Conservation (phyloP, 176 grass and related monocot species). For the Cenchrus americanus region DNA sequence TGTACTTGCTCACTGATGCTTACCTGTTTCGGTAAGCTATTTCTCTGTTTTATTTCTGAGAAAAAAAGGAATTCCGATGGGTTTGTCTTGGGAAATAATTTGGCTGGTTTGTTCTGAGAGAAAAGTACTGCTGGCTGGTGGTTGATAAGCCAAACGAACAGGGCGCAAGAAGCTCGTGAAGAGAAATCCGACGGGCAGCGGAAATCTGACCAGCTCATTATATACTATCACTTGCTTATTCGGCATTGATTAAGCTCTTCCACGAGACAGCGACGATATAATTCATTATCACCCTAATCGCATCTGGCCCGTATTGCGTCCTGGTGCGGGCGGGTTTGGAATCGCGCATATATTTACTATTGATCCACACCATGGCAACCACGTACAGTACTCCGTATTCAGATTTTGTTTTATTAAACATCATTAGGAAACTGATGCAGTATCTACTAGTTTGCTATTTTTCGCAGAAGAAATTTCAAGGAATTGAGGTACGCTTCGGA, state of each 20-base stretch:
- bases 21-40: neutral
- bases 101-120: too few relatives aligned
- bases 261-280: neutral
- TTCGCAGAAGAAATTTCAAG: neutral
- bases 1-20: neutral
- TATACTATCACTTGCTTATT: neutral
- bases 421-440: neutral
- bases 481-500: neutral
- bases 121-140: too few relatives aligned
- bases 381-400: neutral
- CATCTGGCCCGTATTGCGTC: conserved; percentile 1
- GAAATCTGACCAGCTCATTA: neutral
- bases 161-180: neutral
- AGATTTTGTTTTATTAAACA: neutral
- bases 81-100: neutral
- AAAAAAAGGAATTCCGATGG: neutral
- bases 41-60: neutral
- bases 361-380: neutral
- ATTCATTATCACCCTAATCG: neutral
- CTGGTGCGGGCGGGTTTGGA: neutral
- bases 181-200: neutral
- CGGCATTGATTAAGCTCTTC: neutral
- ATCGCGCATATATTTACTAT: neutral
- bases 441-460: neutral
- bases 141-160: too few relatives aligned